Conservation (phyloP, 1,284 basidiomycete genomes). For the Wolfiporia cocos region DNA sequence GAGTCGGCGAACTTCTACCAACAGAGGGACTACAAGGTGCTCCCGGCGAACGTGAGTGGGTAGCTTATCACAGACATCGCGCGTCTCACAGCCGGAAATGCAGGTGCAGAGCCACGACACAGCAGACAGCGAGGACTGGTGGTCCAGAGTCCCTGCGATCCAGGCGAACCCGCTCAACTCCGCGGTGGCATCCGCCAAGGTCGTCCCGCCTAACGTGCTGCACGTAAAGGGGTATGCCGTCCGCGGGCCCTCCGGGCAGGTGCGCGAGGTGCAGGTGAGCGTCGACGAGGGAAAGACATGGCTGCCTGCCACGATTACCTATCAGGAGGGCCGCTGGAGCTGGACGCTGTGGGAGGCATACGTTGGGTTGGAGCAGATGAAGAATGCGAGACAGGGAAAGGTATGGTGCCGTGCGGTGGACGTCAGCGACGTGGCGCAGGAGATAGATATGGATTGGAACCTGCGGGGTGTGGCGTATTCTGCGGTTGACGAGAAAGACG, state of each 20-base stretch:
- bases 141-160: slow-evolving; percentile 50
- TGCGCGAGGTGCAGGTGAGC: slow-evolving; percentile 46
- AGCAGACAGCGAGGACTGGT: slow-evolving; percentile 30
- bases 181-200: slow-evolving; percentile 36
- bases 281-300: slow-evolving; percentile 46
- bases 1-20: slow-evolving; percentile 67
- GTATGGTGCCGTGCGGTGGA: slow-evolving; percentile 39
- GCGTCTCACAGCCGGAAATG: not conserved
- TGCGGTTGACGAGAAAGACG: slow-evolving; percentile 2
- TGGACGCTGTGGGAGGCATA: slow-evolving; percentile 61
- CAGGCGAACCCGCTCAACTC: slow-evolving; percentile 59
- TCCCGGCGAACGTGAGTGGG: slow-evolving; percentile 54
- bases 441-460: slow-evolving; percentile 46
- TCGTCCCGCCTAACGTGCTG: slow-evolving; percentile 20
- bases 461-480: slow-evolving; percentile 49
- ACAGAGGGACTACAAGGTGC: slow-evolving; percentile 59
- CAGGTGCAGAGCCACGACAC: slow-evolving; percentile 27
- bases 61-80: too few relatives aligned
- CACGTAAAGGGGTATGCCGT: slow-evolving; percentile 57
- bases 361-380: slow-evolving; percentile 23
- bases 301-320: slow-evolving; percentile 46
- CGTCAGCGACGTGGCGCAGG: slow-evolving; percentile 36
- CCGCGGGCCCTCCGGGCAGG: slow-evolving; percentile 37
- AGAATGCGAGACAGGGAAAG: slow-evolving; percentile 7
- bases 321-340: slow-evolving; percentile 61